Evolutionary conservation across 1,284 basidiomycete species (phyloP).

Genomic region (Apiotrichum gamsii): DNA sequence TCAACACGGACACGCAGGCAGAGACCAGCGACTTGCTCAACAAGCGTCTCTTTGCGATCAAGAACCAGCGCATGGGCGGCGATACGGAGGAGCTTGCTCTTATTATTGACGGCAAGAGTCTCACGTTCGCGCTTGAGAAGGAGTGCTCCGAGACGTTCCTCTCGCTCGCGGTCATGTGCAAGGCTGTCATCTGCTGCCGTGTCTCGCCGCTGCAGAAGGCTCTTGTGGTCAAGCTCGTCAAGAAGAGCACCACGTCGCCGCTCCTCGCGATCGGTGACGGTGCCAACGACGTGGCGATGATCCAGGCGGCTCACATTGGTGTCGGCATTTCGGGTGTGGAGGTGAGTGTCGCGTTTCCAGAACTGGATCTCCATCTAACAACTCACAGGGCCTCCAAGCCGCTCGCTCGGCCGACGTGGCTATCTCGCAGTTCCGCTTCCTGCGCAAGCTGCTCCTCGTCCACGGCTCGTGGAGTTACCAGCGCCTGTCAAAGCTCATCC

Average conservation of each 20-base stretch:
- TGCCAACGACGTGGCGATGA: constrained; percentile 58
- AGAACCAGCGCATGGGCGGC: constrained; percentile 80
- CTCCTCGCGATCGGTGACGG: constrained; percentile 80
- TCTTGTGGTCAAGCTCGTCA: constrained; percentile 95
- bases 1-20: constrained; percentile 81
- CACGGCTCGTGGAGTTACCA: constrained; percentile 99
- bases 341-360: constrained; percentile 16
- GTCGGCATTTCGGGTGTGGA: constrained; percentile 98
- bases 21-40: constrained; percentile 84
- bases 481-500: constrained; percentile 85
- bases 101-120: constrained; percentile 93
- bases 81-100: constrained; percentile 92
- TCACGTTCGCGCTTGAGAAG: constrained; percentile 89
- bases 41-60: constrained; percentile 83
- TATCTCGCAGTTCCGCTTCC: constrained; percentile 95
- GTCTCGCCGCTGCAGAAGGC: constrained; percentile 98
- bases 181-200: constrained; percentile 53
- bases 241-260: constrained; percentile 88
- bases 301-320: constrained; percentile 62
- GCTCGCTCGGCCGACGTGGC: constrained; percentile 94
- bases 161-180: constrained; percentile 96
- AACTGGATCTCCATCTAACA: neutral
- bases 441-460: constrained; percentile 92
- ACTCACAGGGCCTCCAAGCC: constrained; percentile 74
- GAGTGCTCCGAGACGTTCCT: constrained; percentile 82